A percentile compares a stretch with the other conserved stretches of the same genome.
Conservation (phyloP, 75 land plant species). For the Cunninghamia lanceolata region DNA sequence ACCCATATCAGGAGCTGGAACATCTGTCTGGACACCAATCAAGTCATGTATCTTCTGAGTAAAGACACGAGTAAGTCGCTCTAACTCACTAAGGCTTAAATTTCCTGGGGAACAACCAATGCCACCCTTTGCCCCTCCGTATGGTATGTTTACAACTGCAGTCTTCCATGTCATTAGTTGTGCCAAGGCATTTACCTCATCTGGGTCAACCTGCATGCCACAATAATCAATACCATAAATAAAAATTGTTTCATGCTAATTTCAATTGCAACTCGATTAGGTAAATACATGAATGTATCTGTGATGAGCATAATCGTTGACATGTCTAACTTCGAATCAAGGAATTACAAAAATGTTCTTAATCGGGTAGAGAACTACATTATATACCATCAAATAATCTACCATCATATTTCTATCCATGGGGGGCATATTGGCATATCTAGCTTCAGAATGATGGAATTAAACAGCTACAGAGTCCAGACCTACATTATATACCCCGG, state of each 20-base stretch:
- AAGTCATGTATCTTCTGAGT: constrained; percentile 87
- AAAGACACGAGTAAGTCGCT: constrained; percentile 79
- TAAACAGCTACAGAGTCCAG: not conserved
- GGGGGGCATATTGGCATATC: not conserved
- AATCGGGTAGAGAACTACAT: not conserved
- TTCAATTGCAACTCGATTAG: not conserved
- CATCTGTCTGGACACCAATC: constrained; percentile 71
- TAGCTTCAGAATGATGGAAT: not conserved
- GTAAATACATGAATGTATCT: not conserved
- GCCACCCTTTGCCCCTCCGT: constrained; percentile 90
- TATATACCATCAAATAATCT: not conserved
- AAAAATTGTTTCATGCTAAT: not conserved
- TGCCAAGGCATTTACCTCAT: constrained; percentile 87
- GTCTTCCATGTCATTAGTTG: constrained; percentile 95
- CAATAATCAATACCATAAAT: not conserved
- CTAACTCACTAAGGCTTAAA: constrained; percentile 62
- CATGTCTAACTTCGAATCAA: not conserved
- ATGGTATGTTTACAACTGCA: constrained; percentile 79
- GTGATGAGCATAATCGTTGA: not conserved
- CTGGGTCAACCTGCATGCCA: constrained; percentile 68
- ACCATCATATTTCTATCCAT: not conserved
- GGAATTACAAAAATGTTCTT: not conserved
- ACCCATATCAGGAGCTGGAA: constrained; percentile 89
- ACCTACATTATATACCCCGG: not conserved
- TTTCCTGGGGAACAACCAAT: constrained; percentile 68